Base-by-base conservation (phyloP, 345 rosid genomes). In the Sisymbrium altissimum region DNA sequence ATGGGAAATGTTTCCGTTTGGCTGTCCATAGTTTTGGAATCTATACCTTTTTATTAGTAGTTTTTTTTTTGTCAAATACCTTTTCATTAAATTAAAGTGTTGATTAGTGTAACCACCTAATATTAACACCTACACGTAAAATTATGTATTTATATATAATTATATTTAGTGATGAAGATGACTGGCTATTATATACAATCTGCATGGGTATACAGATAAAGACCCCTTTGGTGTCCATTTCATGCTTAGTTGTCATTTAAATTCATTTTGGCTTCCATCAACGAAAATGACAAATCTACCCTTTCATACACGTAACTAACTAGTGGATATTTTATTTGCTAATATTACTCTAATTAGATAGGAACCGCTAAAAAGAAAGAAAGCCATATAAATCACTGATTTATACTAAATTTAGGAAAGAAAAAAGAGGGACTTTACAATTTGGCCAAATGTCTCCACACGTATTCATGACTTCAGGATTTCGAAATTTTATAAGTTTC, bases 31-130 rank as follows among this genome's bases (percentile, higher is more conserved):
- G 69, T 76, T 70, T 62, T 64, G 75, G 80, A 70, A 76, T 76
- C 45, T 69, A 76, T 63, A 54, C 58, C 58, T 61, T 68, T 61
- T 33, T 49, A 67, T 67, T 66, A 57, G 13, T 7, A n/a, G n/a
- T n/a, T n/a, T 18, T 0, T n/a, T 18, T 58, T 58, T 66, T 66
- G 72, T 58, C 67, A 39, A 73, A 60, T 11, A 35, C 21, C 56
- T 68, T 75, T 75, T 50, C 43, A 75, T 61, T 43, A 61, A 64
- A 13, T 63, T 64, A 76, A 76, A 45, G 58, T 44, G 66, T 63
- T 55, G 71, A 63, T 76, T 44, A 76, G 75, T 76, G 80, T 76
- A 70, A 70, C 71, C 70, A 61, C 79, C 71, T 69, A 62, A 69
- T 62, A 15, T 61, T 48, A 54, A 41, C 50, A 63, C 43, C 17